Percentiles rank a stretch among this genome's conserved stretches.
Evolutionary conservation across 257 asterid genomes (phyloP).

Genomic region (Forsythia viridissima): DNA sequence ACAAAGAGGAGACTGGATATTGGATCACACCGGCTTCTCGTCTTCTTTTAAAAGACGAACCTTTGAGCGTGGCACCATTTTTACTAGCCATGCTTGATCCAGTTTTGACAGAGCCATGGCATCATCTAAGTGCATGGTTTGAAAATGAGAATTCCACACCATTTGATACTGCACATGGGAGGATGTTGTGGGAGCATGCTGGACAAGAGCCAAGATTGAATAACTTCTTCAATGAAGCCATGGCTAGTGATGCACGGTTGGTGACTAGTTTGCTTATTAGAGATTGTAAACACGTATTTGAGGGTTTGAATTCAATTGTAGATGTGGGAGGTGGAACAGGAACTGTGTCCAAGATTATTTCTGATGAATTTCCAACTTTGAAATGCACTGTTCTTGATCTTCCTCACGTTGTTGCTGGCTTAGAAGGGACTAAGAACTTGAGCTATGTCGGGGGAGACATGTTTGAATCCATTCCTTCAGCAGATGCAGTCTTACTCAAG

Average conservation of each 20-base stretch:
- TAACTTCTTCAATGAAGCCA: slow-evolving; percentile 22
- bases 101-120: slow-evolving; percentile 14
- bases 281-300: slow-evolving; percentile 13
- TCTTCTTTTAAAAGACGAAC: slow-evolving; percentile 18
- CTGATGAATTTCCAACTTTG: slow-evolving; percentile 8
- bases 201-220: slow-evolving; percentile 17
- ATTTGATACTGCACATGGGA: slow-evolving; percentile 24
- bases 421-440: slow-evolving; percentile 11
- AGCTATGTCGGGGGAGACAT: slow-evolving; percentile 3
- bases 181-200: slow-evolving; percentile 10
- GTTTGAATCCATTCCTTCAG: background rate
- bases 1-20: background rate
- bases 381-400: slow-evolving; percentile 21
- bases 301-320: background rate
- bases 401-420: slow-evolving; percentile 17
- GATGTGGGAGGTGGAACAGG: slow-evolving; percentile 33
- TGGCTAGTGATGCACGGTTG: slow-evolving; percentile 27
- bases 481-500: slow-evolving; percentile 14
- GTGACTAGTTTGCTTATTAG: background rate
- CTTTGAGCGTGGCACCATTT: background rate
- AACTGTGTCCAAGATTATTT: slow-evolving; percentile 16
- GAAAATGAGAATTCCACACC: background rate
- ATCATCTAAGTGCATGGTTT: slow-evolving; percentile 23
- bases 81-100: slow-evolving; percentile 15
- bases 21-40: slow-evolving; percentile 19